These are phyloP conservation scores for Asterochloris erici DNA, from an alignment of 139 green algal species.

Conservation along the genomic window DNA sequence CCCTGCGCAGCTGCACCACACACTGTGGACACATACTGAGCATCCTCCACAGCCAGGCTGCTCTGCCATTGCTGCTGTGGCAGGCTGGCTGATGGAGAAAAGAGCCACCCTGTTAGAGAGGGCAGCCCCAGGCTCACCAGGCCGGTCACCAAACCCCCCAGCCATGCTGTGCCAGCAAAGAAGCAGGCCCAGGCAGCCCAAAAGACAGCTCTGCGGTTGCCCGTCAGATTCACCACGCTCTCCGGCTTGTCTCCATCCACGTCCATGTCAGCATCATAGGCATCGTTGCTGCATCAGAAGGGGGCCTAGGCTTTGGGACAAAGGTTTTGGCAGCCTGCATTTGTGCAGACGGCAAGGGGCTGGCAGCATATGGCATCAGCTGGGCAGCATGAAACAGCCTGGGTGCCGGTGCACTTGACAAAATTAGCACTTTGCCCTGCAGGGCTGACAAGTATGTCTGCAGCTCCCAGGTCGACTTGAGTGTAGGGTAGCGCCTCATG, in stretches of 20 bases:
- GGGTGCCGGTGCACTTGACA: too few relatives aligned
- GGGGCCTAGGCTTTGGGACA: neutral
- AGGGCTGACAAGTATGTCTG: too few relatives aligned
- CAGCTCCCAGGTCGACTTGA: too few relatives aligned
- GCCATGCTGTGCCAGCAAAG: neutral
- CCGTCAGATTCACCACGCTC: slow-evolving; percentile 90
- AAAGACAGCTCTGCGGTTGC: slow-evolving; percentile 33
- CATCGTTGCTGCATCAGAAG: slow-evolving; percentile 85
- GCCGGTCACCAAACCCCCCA: neutral
- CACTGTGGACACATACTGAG: neutral
- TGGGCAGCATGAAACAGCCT: too few relatives aligned
- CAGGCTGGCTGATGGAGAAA: neutral
- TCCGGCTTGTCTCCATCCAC: slow-evolving; percentile 90
- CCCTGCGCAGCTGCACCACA: neutral
- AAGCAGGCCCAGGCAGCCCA: slow-evolving; percentile 13
- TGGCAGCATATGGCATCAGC: too few relatives aligned
- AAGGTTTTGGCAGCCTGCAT: neutral
- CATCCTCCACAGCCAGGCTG: neutral
- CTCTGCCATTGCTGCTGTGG: neutral
- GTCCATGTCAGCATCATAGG: slow-evolving; percentile 87
- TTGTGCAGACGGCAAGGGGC: too few relatives aligned
- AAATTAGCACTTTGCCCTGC: too few relatives aligned
- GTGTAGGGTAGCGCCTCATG: too few relatives aligned
- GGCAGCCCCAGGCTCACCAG: too few relatives aligned
- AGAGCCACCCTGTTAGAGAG: neutral